These are phyloP conservation scores for Penicillium verrucosum DNA, from an alignment of 2,329 filamentous ascomycete genomes.

Conservation along the genomic window DNA sequence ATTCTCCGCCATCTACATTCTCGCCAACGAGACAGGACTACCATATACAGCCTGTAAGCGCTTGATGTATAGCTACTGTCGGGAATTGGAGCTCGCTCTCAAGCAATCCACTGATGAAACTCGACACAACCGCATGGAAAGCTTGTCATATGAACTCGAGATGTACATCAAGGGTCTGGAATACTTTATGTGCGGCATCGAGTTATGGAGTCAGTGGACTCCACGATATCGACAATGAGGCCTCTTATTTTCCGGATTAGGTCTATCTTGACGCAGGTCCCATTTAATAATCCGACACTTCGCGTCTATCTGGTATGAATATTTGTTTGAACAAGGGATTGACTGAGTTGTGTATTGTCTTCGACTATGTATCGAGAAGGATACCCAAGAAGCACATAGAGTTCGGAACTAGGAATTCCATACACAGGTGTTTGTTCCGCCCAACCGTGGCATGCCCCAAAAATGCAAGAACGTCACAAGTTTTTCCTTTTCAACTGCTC, in stretches of 20 bases:
- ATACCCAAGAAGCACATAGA: too few species aligned
- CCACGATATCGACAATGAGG: conserved; percentile 14
- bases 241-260: background rate
- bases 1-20: conserved; percentile 17
- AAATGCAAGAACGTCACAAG: too few species aligned
- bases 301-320: background rate
- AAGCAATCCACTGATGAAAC: conserved; percentile 5
- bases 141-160: conserved; percentile 8
- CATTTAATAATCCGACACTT: background rate
- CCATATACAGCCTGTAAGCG: conserved; percentile 16
- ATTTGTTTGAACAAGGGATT: background rate
- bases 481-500: too few species aligned
- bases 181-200: conserved; percentile 21
- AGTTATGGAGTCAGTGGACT: conserved; percentile 21
- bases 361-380: background rate
- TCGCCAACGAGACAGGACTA: conserved; percentile 17
- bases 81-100: conserved; percentile 16
- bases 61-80: conserved; percentile 18
- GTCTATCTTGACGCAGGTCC: background rate
- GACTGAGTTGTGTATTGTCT: background rate
- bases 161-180: conserved; percentile 16
- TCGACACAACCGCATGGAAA: background rate
- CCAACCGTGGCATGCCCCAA: too few species aligned
- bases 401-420: too few species aligned
- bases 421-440: too few species aligned